phyloP scores from a whole-genome alignment of 2,329 filamentous ascomycete genomes.

The Cladosporium sp. region DNA sequence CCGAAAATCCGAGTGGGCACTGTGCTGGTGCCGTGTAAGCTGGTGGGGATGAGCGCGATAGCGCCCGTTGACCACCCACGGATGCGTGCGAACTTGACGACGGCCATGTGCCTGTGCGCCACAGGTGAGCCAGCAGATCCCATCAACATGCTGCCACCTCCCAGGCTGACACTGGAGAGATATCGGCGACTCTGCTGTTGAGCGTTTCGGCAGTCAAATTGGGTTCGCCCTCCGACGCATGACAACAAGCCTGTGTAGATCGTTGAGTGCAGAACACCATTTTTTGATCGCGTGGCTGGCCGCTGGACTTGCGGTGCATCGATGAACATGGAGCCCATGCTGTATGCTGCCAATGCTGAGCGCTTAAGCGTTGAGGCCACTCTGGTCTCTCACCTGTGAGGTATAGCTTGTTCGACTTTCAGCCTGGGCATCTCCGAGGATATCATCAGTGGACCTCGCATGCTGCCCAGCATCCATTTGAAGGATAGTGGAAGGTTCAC shows the following conservation, averaged over 20 bases:
- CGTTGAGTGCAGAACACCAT: neutral
- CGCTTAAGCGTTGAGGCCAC: neutral
- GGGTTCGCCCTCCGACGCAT: slow-evolving; percentile 2
- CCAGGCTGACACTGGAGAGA: slow-evolving; percentile 1
- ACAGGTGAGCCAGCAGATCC: slow-evolving; percentile 2
- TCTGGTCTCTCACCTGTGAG: neutral
- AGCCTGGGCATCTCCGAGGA: slow-evolving; percentile 4
- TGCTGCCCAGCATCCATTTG: too few species aligned
- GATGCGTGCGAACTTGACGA: neutral
- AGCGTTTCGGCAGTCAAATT: slow-evolving; percentile 4
- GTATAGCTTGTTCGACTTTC: neutral
- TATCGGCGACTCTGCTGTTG: neutral
- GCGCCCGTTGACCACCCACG: slow-evolving; percentile 1
- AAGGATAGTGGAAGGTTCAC: neutral
- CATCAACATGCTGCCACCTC: neutral
- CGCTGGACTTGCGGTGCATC: neutral
- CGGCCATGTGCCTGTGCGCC: neutral
- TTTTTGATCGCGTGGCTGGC: slow-evolving; percentile 2
- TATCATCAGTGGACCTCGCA: neutral
- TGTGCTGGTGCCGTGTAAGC: neutral
- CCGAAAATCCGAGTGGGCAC: slow-evolving; percentile 5
- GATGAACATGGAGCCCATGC: neutral
- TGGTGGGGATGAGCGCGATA: slow-evolving; percentile 4
- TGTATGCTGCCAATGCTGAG: neutral
- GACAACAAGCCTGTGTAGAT: slow-evolving; percentile 1